Conservation (phyloP, 176 grass and related monocot species). For the Bromus sterilis region DNA sequence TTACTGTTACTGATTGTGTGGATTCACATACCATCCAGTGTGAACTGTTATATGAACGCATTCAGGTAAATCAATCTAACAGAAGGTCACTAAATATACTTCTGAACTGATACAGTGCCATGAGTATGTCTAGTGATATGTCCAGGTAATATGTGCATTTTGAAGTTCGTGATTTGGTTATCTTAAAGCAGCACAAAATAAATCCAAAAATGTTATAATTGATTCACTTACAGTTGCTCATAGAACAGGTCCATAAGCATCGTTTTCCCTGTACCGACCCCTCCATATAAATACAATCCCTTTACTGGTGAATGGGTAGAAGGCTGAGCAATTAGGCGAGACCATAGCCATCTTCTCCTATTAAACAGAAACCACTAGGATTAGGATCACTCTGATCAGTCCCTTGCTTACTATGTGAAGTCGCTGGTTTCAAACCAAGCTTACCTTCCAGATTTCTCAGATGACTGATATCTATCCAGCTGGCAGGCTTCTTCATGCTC, state of each 20-base stretch:
- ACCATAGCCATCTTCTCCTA: conserved; percentile 95
- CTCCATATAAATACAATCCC: conserved; percentile 82
- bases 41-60: neutral
- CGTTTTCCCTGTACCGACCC: conserved; percentile 88
- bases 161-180: neutral
- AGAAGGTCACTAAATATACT: neutral
- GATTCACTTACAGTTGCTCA: conserved; percentile 61
- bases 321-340: conserved; percentile 58
- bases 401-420: conserved; percentile 1
- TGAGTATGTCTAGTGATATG: neutral
- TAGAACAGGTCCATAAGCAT: conserved; percentile 97
- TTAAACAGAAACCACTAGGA: conserved; percentile 12
- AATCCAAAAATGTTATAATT: neutral
- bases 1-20: neutral
- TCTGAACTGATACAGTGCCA: neutral
- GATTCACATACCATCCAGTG: neutral
- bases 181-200: neutral
- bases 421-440: neutral
- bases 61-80: neutral
- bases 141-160: neutral
- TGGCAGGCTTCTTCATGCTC: conserved; percentile 59
- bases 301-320: conserved; percentile 52
- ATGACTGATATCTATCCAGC: conserved; percentile 78
- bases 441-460: conserved; percentile 68
- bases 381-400: neutral